Percentiles rank a stretch among this genome's conserved stretches.
Evolutionary conservation across 2,329 filamentous ascomycete genomes (phyloP).

Genomic region (Talaromyces atroroseus): DNA sequence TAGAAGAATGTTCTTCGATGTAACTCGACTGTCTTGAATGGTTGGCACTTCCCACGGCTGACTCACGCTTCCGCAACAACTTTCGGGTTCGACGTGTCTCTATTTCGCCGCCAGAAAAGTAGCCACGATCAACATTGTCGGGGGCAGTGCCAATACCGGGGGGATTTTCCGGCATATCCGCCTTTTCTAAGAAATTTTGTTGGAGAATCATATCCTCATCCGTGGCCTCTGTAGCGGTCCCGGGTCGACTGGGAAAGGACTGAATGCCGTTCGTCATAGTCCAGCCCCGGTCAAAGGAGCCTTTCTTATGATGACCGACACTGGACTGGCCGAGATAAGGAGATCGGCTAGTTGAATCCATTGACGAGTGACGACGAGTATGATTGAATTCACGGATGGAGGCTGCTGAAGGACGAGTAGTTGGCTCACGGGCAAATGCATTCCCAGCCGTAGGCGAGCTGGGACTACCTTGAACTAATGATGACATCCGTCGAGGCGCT

Average conservation of each 20-base stretch:
- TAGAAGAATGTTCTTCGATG: slow-evolving; percentile 65
- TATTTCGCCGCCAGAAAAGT: slow-evolving; percentile 84
- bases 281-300: slow-evolving; percentile 57
- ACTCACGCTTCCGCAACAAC: slow-evolving; percentile 68
- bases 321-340: slow-evolving; percentile 23
- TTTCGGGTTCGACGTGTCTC: slow-evolving; percentile 68
- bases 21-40: slow-evolving; percentile 72
- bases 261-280: slow-evolving; percentile 43
- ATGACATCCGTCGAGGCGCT: slow-evolving; percentile 26
- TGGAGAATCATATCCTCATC: slow-evolving; percentile 18
- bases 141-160: slow-evolving; percentile 25
- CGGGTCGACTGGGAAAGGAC: slow-evolving; percentile 28
- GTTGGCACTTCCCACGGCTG: slow-evolving; percentile 34
- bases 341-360: slow-evolving; percentile 56
- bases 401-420: slow-evolving; percentile 65
- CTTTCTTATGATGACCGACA: slow-evolving; percentile 48
- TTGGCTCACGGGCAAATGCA: slow-evolving; percentile 38
- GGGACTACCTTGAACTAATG: slow-evolving; percentile 24
- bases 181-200: slow-evolving; percentile 16
- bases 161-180: slow-evolving; percentile 2
- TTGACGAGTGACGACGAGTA: slow-evolving; percentile 80
- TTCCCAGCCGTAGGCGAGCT: slow-evolving; percentile 42
- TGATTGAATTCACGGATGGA: slow-evolving; percentile 78
- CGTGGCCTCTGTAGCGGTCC: slow-evolving; percentile 27
- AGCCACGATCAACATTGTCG: slow-evolving; percentile 73